Evolutionary conservation across 306 rosid genomes (phyloP), one percentile per base, ranked within the genome.

Genomic region (Lagenaria siceraria): DNA sequence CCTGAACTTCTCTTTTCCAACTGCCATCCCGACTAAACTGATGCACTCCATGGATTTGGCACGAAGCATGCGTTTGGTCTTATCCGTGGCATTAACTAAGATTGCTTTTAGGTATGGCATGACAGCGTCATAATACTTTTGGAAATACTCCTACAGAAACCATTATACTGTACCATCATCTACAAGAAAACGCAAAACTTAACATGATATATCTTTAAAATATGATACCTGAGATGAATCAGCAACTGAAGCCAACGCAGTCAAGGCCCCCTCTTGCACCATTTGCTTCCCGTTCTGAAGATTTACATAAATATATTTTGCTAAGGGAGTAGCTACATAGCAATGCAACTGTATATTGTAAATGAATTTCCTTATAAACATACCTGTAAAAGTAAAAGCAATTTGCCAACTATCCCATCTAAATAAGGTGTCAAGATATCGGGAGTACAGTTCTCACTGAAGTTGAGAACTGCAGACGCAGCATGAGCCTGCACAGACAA

Each of bases 231-330:
- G 99, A 76, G 99, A 92, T 77, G 99, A 96, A 89, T 96, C 99
- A 9, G 99, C 99, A 77, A 92, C 99, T 42, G 99, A 96, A 76
- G 99, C 99, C 82, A 96, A 83, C 76, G 98, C 98, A 74, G 99
- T 96, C 81, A 96, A 84, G 61, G 99, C 99, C 38, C 99, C 99
- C 82, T 96, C 99, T 87, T 96, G 98, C 81, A 96, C 99, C 99
- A 96, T 92, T 85, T 96, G 99, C 84, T 92, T 96, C 59, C 98
- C 97, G 78, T 92, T 92, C 98, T 96, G 86, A 42, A 52, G 18
- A 10, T 46, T 46, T 12, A 49, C 82, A 80, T 58, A 49, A 48
- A 65, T n/a, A 38, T 60, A 4, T 60, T 61, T 25, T 15, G 46
- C 13, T 53, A 55, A 55, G 51, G 66, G n/a, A 75, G 36, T 36